Conservation (phyloP, 2,329 filamentous ascomycete species). For the Eutypa lata region DNA sequence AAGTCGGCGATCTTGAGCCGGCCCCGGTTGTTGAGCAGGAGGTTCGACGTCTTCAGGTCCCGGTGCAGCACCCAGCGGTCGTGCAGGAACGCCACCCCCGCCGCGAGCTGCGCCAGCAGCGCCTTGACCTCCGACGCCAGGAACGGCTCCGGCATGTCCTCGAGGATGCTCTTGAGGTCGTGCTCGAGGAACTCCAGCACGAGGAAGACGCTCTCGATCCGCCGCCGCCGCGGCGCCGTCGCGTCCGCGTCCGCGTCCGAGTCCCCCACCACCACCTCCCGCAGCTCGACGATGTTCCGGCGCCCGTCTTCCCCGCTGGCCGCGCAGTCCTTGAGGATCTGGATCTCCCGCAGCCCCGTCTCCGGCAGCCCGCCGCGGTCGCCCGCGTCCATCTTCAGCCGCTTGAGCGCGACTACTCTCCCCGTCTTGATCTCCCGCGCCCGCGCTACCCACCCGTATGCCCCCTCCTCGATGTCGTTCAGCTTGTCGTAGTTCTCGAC, state of each 20-base stretch:
- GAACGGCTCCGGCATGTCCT: slow-evolving; percentile 93
- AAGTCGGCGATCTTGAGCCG: slow-evolving; percentile 96
- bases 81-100: slow-evolving; percentile 83
- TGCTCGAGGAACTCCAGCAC: slow-evolving; percentile 98
- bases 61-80: slow-evolving; percentile 87
- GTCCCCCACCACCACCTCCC: slow-evolving; percentile 78
- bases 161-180: slow-evolving; percentile 88
- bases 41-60: slow-evolving; percentile 89
- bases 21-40: slow-evolving; percentile 92
- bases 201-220: slow-evolving; percentile 69
- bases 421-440: slow-evolving; percentile 72
- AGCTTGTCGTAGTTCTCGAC: slow-evolving; percentile 87
- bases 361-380: slow-evolving; percentile 79
- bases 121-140: slow-evolving; percentile 90
- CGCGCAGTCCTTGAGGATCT: slow-evolving; percentile 76
- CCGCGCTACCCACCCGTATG: slow-evolving; percentile 90
- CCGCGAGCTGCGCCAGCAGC: slow-evolving; percentile 76
- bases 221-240: slow-evolving; percentile 3
- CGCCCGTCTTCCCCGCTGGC: slow-evolving; percentile 40
- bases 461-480: slow-evolving; percentile 96
- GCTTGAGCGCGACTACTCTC: slow-evolving; percentile 85
- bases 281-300: slow-evolving; percentile 75
- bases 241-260: slow-evolving; percentile 28
- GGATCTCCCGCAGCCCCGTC: slow-evolving; percentile 89
- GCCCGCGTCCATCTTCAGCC: slow-evolving; percentile 80